A percentile compares a stretch with the other conserved stretches of the same genome.
Evolutionary conservation across 225 moss, liverwort and hornwort genomes (phyloP).

Genomic region (Pseudisothecium myosuroides): DNA sequence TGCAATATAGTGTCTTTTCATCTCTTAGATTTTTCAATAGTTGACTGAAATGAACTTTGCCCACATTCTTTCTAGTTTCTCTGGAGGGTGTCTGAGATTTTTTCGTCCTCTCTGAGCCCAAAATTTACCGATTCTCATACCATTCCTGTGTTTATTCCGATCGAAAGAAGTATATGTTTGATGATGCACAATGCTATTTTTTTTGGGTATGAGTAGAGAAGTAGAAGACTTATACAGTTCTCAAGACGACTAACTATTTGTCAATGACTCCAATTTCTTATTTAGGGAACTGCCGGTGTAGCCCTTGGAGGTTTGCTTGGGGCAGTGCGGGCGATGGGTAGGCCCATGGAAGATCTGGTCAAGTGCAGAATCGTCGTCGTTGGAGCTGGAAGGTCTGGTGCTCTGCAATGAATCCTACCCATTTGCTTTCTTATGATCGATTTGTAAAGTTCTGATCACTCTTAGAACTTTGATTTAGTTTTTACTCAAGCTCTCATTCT

Average conservation of each 20-base stretch:
- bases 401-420: background rate
- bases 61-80: background rate
- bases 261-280: background rate
- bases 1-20: background rate
- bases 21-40: background rate
- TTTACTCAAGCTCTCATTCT: background rate
- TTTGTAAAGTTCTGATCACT: background rate
- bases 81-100: background rate
- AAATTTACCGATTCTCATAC: background rate
- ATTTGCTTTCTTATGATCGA: background rate
- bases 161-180: background rate
- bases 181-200: background rate
- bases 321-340: conserved; percentile 92
- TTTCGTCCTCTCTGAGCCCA: background rate
- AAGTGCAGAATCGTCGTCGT: conserved; percentile 88
- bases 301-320: conserved; percentile 95
- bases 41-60: background rate
- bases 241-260: background rate
- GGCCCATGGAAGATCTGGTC: conserved; percentile 71
- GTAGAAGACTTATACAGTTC: background rate
- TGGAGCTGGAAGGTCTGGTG: conserved; percentile 78
- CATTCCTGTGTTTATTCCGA: background rate
- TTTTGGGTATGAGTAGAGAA: background rate
- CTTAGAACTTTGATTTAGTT: background rate
- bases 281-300: conserved; percentile 87